Conservation (phyloP, 1,284 basidiomycete genomes). For the Meripilus lineatus region DNA sequence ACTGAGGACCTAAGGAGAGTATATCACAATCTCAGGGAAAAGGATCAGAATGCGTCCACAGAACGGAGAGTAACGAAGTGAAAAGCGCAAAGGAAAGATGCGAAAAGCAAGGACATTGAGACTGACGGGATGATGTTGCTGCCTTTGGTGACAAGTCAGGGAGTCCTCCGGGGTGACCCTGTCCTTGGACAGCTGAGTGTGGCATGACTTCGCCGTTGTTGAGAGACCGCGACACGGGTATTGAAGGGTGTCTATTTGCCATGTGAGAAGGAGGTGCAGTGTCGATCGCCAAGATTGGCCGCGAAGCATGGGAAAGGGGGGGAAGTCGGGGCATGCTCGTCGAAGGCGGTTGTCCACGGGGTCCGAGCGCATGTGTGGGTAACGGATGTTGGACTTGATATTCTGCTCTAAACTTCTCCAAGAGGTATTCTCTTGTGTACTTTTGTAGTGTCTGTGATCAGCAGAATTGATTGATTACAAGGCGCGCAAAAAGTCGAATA, state of each 20-base stretch:
- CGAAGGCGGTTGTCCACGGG: slow-evolving; percentile 26
- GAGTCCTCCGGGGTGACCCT: background rate
- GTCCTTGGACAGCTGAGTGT: background rate
- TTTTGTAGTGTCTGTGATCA: slow-evolving; percentile 64
- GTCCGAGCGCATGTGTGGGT: slow-evolving; percentile 39
- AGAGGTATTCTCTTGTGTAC: slow-evolving; percentile 78
- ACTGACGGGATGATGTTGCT: slow-evolving; percentile 27
- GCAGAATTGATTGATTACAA: slow-evolving; percentile 9
- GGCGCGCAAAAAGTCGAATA: slow-evolving; percentile 12
- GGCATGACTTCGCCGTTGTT: slow-evolving; percentile 10
- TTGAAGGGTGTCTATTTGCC: slow-evolving; percentile 27
- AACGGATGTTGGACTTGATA: slow-evolving; percentile 46
- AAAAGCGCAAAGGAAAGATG: slow-evolving; percentile 7
- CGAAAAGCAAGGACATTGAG: slow-evolving; percentile 8
- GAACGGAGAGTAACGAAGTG: background rate
- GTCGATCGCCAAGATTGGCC: slow-evolving; percentile 69
- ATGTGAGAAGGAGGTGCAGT: slow-evolving; percentile 47
- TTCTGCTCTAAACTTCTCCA: slow-evolving; percentile 69
- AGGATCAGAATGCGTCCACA: no score
- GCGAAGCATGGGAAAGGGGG: slow-evolving; percentile 43
- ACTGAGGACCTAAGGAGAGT: no score
- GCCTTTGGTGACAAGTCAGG: slow-evolving; percentile 28
- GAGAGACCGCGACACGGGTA: slow-evolving; percentile 11
- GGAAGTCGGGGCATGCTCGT: slow-evolving; percentile 24
- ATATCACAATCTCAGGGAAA: no score